Base-by-base conservation (phyloP, 768 basidiomycete genomes). In the Saitozyma podzolica region DNA sequence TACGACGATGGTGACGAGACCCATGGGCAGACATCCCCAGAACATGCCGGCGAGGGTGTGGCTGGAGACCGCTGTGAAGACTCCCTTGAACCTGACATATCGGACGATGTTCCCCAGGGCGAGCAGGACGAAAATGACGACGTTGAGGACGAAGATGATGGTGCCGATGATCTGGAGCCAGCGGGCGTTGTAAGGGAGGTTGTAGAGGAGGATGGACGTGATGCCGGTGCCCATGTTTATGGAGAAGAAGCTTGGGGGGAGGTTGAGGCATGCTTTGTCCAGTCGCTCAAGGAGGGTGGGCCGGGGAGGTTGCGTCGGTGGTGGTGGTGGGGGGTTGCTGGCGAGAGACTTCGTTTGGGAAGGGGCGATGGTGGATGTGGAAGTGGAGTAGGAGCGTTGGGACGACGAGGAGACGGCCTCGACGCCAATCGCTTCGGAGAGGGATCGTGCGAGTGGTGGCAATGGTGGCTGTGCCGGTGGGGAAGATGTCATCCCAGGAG, bases 191-290 rank as follows among this genome's bases (percentile, higher is more conserved):
- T 77, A 80, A 8, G 78, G 78, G 37, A 78, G 58, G 50, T 68
- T 73, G 58, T 78, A 65, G 1, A 78, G 61, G 6, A 80, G 51
- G 52, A 78, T 77, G 3, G 73, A 72, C 9, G 66, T 58, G 58
- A 80, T 77, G 1, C 78, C 78, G 0, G 77, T 77, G 2, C 74
- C 74, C 76, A 75, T 75, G 49, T 62, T 72, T 45, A 73, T 54
- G 14, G 66, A 59, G 52, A 64, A 62, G 40, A 62, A 62, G 13
- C 50, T 49, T 17, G 66, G 66, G 20, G 53, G 20, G 11, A 64
- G 40, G 42, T 64, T 58, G 6, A 64, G 57, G 47, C 17, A 14
- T 10, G 47, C 54, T 8, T 48, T 17, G 37, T 61, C 60, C 29
- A 59, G 51, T n/a, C 19, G 45, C 6, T 47, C 13, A 3, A 17